Base-by-base conservation (phyloP, 208 protist genomes). In the Wallacemonas sp. region DNA sequence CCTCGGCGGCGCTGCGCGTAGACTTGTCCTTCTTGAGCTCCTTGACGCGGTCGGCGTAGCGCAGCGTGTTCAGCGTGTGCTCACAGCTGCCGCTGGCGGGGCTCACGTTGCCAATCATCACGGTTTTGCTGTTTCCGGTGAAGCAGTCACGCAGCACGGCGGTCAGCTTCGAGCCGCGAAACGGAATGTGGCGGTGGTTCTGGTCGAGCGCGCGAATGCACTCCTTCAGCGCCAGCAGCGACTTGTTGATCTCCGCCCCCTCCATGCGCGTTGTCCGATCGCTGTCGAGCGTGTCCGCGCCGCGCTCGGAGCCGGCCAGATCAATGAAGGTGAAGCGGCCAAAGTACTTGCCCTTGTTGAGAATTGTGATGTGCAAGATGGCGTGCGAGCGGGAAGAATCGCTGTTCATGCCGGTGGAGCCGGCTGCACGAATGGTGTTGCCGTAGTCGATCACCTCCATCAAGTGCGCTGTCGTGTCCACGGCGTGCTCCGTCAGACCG, bases 351-450 rank as follows among this genome's bases (percentile, higher is more conserved):
- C 97, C 98, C 61, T 97, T 81, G 39, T 80, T 85, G 26, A 86
- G 57, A 14, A 90, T 76, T 25, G 80, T 89, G 39, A 96, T 82
- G 63, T 89, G 76, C 46, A 99, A 87, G 57, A 99, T 98, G 23
- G 97, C 97, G 82, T 99, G 98, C 16, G 97, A 98, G 49, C 98
- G 89, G 41, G 82, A 95, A 23, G 89, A 97, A 42, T 88, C 77
- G 3, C 94, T 86, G 80, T 99, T 99, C 95, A 98, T 98, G 38
- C 93, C 89, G 11, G 97, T 99, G 41, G 85, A 87, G 18, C 90
- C 96, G 10, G 91, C 85, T 41, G 86, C 87, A 18, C 96, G 87
- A 38, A 84, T 85, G 16, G 79, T 81, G 42, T 94, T 91, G 45
- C 97, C 97, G 62, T 88, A 82, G 61, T 97, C 92, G 36, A 98